Base-by-base conservation (phyloP, 108 stramenopile species). In the Phaeodactylum tricornutum region DNA sequence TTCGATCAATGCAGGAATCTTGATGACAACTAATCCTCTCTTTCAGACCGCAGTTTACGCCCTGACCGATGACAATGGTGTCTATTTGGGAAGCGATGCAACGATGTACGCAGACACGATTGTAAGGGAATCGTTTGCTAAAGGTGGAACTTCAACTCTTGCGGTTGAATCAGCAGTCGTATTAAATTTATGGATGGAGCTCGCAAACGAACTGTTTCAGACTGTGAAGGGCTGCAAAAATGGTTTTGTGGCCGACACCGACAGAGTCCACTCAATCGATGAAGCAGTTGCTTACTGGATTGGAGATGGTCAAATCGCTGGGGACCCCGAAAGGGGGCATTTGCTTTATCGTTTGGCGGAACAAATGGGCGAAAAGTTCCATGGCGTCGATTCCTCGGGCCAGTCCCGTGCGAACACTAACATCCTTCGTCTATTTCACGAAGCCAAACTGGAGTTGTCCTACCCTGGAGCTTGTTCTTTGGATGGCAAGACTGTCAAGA, bases 201-300 rank as follows among this genome's bases (percentile, higher is more conserved):
- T 84, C 39, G 64, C 65, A 4, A 81, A 85, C 40, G 43, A 59
- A 24, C 60, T 89, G 36, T 74, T 75, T 48, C 38, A 69, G 45
- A 53, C 68, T 22, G 35, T 81, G 35, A 4, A 49, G 36, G 34
- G 38, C 3, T 69, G 69, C 50, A 49, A 67, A 48, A 47, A 76
- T 36, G 56, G 59, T 20, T 37, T 59, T 20, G 35, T 79, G 8
- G 26, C 37, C 1, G 76, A 68, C 36, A 52, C 61, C 9, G 72
- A 84, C 53, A 71, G 79, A 14, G 68, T 83, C 19, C 58, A 69
- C 29, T 69, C 67, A 26, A 76, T 84, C 25, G 84, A 86, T 49
- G 79, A 75, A 28, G 88, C 75, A 3, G 84, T 79, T 3, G 84
- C 84, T 1, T 86, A 81, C 45, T 85, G 81, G 82, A 83, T 90